Evolutionary conservation across 805 yeast genomes (phyloP), one percentile per base, ranked within the genome.

Genomic region (Saturnispora gosingensis): DNA sequence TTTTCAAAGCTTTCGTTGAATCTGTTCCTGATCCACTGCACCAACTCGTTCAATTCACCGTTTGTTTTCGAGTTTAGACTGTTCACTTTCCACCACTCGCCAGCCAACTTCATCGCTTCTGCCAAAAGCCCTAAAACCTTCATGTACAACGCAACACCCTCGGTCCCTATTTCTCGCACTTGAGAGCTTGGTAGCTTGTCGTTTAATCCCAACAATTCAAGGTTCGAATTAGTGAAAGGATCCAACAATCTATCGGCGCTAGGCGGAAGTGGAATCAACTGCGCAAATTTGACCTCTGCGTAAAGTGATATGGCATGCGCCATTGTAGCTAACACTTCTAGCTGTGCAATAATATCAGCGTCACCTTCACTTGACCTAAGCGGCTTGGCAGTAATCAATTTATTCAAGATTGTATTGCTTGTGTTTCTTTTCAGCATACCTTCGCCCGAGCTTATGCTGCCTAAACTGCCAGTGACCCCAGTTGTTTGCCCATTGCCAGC

Each of bases 231-330:
- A 20, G 40, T 43, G 36, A 49, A 49, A 25, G 51, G 51, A 20
- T 49, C 51, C 13, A 25, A 40, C 22, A 49, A 22, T 24, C 46
- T 30, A 22, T 48, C 46, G 3, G 43, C 25, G 35, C 47, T 43
- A 0, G 83, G 83, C 1, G 88, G 84, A 25, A 82, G 72, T 9
- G 96, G 96, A 36, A 85, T 78, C 58, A 90, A 72, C 69, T 91
- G 97, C 42, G 84, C 75, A 60, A 83, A 88, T 67, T 93, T 93
- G 27, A 88, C 89, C 58, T 89, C 96, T 0, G 97, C 98, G 71
- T 84, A 89, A 32, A 88, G 72, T 56, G 83, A 81, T 20, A 93
- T 82, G 0, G 95, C 96, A 62, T 89, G 93, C 0, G 96, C 88
- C 69, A 88, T 89, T 0, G 97, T 88, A 2, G 96, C 88, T 44